Evolutionary conservation across 345 rosid species (phyloP), one percentile per base, ranked within the genome.

Genomic region (Cardamine resedifolia): DNA sequence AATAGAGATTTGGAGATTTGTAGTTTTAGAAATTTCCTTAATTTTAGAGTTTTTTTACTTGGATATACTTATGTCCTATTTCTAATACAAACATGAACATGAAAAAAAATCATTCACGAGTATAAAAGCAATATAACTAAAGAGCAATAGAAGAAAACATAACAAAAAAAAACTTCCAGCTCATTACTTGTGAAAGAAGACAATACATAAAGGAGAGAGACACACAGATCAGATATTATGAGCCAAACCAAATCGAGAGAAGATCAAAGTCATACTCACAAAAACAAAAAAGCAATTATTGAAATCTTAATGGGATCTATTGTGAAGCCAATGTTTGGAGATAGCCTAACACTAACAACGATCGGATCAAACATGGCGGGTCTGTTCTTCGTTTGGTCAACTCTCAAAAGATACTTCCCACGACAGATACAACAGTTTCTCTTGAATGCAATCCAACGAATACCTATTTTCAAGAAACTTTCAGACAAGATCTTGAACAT

Each of bases 311-410:
- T 70, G 66, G 38, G 38, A 70, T 47, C 48, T 12, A 63, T 72
- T 27, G 27, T 63, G 64, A 72, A 62, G 76, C 69, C 34, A 10
- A 6, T 51, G 8, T 41, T 50, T 3, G 69, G 70, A 72, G 47
- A 72, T 4, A 70, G 36, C 28, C 4, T 70, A 7, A 8, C 59
- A 5, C 4, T 70, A 7, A 8, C 59, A 5, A 70, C 15, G 6
- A 7, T 60, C 2, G 67, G 59, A 59, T 48, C 87, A 6, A 48
- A 71, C 48, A 11, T 82, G 34, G 88, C 83, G 0, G 70, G 73
- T 70, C 1, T 80, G 5, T 67, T 84, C 84, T 81, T 85, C 71
- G 4, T 83, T 11, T 77, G 81, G 85, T 85, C 84, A 18, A 72
- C 81, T 56, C 70, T 84, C 26, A 72, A 56, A 47, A 64, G 70